Conservation (phyloP, 495 filamentous ascomycete genomes). For the Tuber borchii region DNA sequence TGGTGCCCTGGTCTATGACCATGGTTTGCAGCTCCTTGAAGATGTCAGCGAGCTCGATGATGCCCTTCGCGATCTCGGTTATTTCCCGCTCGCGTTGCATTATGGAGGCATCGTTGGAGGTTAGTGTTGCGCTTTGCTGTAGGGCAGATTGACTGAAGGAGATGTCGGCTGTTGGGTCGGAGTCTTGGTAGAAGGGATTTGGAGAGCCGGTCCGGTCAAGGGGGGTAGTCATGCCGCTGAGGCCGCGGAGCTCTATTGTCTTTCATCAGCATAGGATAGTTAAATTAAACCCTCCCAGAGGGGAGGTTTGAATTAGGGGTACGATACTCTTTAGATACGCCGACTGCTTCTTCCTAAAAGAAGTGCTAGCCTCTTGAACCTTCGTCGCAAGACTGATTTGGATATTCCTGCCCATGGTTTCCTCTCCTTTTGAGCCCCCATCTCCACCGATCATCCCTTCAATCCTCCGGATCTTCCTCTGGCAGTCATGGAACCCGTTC, state of each 20-base stretch:
- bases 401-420: constrained; percentile 93
- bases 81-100: constrained; percentile 94
- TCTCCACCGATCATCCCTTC: constrained; percentile 65
- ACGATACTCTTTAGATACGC: constrained; percentile 83
- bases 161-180: constrained; percentile 58
- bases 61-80: constrained; percentile 92
- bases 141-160: constrained; percentile 85
- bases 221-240: constrained; percentile 59
- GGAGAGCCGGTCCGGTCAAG: constrained; percentile 52
- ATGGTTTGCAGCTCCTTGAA: constrained; percentile 93
- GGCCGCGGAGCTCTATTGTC: constrained; percentile 68
- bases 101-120: constrained; percentile 77
- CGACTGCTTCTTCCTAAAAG: constrained; percentile 93
- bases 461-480: constrained; percentile 76
- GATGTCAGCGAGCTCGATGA: constrained; percentile 91
- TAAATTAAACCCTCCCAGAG: background rate
- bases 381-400: constrained; percentile 79
- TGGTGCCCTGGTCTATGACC: constrained; percentile 97
- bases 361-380: constrained; percentile 87
- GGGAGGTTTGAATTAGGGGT: background rate
- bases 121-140: constrained; percentile 59
- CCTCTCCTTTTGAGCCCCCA: constrained; percentile 70
- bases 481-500: constrained; percentile 77
- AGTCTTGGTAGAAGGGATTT: constrained; percentile 32
- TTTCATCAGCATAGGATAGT: constrained; percentile 19